phyloP scores from a whole-genome alignment of 345 rosid species.

The Mallotus nudiflorus region DNA sequence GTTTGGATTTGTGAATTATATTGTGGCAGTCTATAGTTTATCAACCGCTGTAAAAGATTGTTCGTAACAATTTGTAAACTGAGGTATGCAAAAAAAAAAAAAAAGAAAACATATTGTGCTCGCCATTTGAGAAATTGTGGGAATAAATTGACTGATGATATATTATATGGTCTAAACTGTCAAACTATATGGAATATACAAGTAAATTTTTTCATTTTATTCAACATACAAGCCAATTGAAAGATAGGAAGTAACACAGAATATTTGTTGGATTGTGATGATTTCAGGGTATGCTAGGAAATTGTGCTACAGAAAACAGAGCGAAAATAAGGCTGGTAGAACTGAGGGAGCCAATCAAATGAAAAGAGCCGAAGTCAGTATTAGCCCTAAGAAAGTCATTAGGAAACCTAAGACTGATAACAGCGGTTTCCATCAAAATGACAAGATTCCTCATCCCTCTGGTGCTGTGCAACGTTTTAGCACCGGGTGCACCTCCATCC shows the following conservation, averaged over 20 bases:
- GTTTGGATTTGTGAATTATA: slow-evolving; percentile 1
- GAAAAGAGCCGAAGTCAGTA: slow-evolving; percentile 38
- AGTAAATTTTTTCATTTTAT: no score
- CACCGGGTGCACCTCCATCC: slow-evolving; percentile 40
- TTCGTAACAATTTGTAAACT: not conserved
- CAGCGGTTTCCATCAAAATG: slow-evolving; percentile 35
- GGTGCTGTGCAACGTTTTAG: slow-evolving; percentile 25
- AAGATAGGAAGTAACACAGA: not conserved
- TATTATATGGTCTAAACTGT: no score
- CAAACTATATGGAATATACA: no score
- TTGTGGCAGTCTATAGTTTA: not conserved
- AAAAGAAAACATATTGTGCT: not conserved
- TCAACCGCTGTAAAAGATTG: not conserved
- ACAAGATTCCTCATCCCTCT: slow-evolving; percentile 38
- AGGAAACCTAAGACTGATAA: slow-evolving; percentile 34
- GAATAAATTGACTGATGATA: no score
- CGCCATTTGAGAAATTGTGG: not conserved
- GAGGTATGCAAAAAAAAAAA: not conserved
- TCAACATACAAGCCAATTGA: not conserved
- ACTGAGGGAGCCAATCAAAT: slow-evolving; percentile 45
- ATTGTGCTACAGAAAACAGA: slow-evolving; percentile 45
- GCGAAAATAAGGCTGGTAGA: slow-evolving; percentile 37
- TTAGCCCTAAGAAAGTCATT: slow-evolving; percentile 27
- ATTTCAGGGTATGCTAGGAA: slow-evolving; percentile 60
- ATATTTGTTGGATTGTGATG: not conserved